phyloP scores from a whole-genome alignment of 352 stramenopile genomes.

The Globisporangium paddicum region DNA sequence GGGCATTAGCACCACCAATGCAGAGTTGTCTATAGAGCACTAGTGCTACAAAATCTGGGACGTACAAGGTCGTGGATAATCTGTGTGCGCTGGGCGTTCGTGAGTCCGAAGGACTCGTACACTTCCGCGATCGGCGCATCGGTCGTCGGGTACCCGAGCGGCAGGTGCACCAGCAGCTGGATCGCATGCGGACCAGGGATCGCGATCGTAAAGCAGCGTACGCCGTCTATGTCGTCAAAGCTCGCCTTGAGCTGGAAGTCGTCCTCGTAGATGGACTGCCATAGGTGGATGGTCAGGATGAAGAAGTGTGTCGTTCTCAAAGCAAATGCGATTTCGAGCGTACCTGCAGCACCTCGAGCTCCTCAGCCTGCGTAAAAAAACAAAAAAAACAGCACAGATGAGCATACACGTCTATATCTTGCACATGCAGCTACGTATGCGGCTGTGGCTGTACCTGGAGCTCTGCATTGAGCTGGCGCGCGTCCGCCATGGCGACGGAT shows the following conservation, averaged over 20 bases:
- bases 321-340: too few relatives aligned
- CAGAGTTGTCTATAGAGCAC: neutral
- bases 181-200: constrained; percentile 63
- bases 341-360: constrained; percentile 77
- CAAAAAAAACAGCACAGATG: neutral
- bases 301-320: too few relatives aligned
- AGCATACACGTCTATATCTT: too few relatives aligned
- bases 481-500: constrained; percentile 11
- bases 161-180: constrained; percentile 66
- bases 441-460: constrained; percentile 26
- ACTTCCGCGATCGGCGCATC: constrained; percentile 74
- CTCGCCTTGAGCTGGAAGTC: constrained; percentile 50
- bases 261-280: constrained; percentile 74
- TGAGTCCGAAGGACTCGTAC: constrained; percentile 80
- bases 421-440: neutral
- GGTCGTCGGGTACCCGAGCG: constrained; percentile 56
- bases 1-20: neutral
- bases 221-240: constrained; percentile 32
- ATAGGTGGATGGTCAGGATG: too few relatives aligned
- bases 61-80: constrained; percentile 62
- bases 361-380: constrained; percentile 38
- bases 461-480: constrained; percentile 33
- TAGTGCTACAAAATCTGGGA: too few relatives aligned
- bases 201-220: constrained; percentile 53
- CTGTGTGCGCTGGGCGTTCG: constrained; percentile 52